phyloP scores from a whole-genome alignment of 192 early-diverging fungal species.

The Gonapodya sp. region DNA sequence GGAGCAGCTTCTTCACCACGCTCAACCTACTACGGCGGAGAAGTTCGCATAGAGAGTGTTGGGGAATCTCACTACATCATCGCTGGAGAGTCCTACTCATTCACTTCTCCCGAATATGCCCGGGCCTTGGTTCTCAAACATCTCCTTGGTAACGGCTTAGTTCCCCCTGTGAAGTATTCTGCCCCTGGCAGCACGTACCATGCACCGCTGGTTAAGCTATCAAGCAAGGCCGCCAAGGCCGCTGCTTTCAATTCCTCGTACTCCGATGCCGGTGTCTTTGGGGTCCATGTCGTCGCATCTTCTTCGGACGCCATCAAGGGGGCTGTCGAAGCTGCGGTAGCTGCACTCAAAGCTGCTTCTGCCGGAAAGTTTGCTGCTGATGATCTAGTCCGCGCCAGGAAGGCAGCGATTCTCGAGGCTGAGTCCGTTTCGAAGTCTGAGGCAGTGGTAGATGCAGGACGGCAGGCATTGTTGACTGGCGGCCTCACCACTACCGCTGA shows the following conservation, averaged over 20 bases:
- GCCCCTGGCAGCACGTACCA: conserved; percentile 51
- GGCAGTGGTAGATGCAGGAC: conserved; percentile 13
- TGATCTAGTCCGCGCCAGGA: conserved; percentile 32
- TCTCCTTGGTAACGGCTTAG: conserved; percentile 24
- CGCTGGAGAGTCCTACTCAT: conserved; percentile 66
- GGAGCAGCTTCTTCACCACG: conserved; percentile 22
- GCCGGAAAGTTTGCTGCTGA: conserved; percentile 18
- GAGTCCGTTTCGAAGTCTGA: conserved; percentile 25
- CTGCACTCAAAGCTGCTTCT: conserved; percentile 29
- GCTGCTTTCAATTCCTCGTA: conserved; percentile 73
- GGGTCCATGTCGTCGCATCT: conserved; percentile 54
- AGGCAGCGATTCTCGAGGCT: conserved; percentile 34
- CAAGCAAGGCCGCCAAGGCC: conserved; percentile 32
- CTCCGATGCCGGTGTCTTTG: conserved; percentile 86
- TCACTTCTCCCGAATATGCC: conserved; percentile 47
- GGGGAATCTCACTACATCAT: conserved; percentile 57
- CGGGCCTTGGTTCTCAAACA: conserved; percentile 44
- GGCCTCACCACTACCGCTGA: not conserved
- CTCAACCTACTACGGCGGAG: conserved; percentile 75
- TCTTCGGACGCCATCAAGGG: conserved; percentile 24
- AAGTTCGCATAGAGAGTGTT: conserved; percentile 59
- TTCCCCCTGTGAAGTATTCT: conserved; percentile 50
- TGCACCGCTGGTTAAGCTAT: conserved; percentile 59
- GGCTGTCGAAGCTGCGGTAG: conserved; percentile 25
- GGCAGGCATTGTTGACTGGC: not conserved